phyloP scores from a whole-genome alignment of 2,329 filamentous ascomycete species.

The Botrytis fragariae region DNA sequence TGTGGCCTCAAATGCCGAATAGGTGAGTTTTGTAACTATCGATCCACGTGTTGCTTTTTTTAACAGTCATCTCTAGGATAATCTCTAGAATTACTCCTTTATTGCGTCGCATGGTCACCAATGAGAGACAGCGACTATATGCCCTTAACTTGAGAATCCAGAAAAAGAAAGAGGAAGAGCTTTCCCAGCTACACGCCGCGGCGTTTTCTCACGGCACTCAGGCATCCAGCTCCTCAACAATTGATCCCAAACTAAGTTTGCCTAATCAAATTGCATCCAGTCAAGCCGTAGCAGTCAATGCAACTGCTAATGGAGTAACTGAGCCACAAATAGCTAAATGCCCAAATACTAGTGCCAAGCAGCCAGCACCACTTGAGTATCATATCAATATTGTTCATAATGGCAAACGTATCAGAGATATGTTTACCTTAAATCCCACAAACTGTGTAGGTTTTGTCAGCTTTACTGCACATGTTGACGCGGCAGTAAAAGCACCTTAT shows the following conservation, averaged over 20 bases:
- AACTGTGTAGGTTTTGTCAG: constrained; percentile 32
- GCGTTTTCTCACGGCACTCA: neutral
- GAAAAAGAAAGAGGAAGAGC: constrained; percentile 23
- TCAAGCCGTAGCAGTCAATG: neutral
- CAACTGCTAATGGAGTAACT: neutral
- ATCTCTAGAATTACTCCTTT: constrained; percentile 34
- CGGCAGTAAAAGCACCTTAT: constrained; percentile 24
- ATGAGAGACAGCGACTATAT: constrained; percentile 38
- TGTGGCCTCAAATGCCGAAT: constrained; percentile 35
- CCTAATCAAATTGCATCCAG: neutral
- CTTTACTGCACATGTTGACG: constrained; percentile 31
- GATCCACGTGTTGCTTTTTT: constrained; percentile 8
- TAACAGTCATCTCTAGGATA: constrained; percentile 30
- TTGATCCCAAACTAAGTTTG: neutral
- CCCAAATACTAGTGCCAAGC: neutral
- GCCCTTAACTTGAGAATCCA: constrained; percentile 29
- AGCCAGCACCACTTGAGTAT: constrained; percentile 23
- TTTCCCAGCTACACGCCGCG: neutral
- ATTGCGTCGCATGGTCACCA: constrained; percentile 39
- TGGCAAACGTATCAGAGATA: constrained; percentile 28
- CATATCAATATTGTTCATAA: constrained; percentile 33
- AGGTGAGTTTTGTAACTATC: constrained; percentile 30
- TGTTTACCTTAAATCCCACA: constrained; percentile 24
- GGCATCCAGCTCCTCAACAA: neutral
- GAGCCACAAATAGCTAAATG: neutral